These are phyloP conservation scores for Yarrowia osloensis DNA, from an alignment of 805 yeast genomes.

Conservation along the genomic window DNA sequence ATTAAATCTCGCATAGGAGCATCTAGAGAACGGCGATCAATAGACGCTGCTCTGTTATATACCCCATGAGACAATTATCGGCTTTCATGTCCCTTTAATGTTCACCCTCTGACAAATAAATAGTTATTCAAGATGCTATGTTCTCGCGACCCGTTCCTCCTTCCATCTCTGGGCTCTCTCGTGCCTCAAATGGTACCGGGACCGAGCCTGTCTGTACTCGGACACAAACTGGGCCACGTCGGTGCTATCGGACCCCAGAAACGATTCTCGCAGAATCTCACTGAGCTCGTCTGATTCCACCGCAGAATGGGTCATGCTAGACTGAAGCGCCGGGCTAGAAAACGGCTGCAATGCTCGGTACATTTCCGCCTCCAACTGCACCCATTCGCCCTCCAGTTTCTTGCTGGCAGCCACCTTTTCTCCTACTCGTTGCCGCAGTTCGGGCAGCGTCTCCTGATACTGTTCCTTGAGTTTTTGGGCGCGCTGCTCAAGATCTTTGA, in stretches of 20 bases:
- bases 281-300: constrained; percentile 43
- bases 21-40: too few relatives aligned
- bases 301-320: constrained; percentile 40
- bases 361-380: constrained; percentile 44
- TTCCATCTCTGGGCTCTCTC: constrained; percentile 53
- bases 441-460: constrained; percentile 39
- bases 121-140: neutral
- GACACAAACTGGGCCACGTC: constrained; percentile 47
- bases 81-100: too few relatives aligned
- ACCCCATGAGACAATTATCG: too few relatives aligned
- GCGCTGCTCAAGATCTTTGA: constrained; percentile 11
- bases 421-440: constrained; percentile 13
- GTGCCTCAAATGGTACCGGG: constrained; percentile 48
- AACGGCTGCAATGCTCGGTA: constrained; percentile 43
- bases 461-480: constrained; percentile 37
- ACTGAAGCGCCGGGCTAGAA: constrained; percentile 44
- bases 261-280: constrained; percentile 43
- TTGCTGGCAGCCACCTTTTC: constrained; percentile 34
- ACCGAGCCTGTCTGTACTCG: constrained; percentile 48
- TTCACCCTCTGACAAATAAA: neutral
- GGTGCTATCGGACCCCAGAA: constrained; percentile 38
- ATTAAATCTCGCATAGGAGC: too few relatives aligned
- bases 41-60: too few relatives aligned
- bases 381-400: constrained; percentile 44
- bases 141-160: constrained; percentile 45